Base-by-base conservation (phyloP, 1,284 basidiomycete genomes). In the Hortiboletus rubellus region DNA sequence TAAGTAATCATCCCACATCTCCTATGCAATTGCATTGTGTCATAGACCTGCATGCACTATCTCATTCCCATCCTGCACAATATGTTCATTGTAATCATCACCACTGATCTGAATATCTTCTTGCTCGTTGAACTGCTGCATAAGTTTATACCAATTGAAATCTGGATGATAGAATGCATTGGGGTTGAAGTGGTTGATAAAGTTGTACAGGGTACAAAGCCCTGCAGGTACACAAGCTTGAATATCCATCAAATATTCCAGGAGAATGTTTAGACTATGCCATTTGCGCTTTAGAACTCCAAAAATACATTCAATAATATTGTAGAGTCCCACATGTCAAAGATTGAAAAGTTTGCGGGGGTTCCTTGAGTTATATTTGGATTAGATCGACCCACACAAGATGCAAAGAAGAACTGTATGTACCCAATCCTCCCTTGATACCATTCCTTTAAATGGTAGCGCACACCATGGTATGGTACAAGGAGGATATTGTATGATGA, bases 361-460 rank as follows among this genome's bases (percentile, higher is more conserved):
- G 22, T 33, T 34, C 17, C 31, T 46, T 34, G n/a, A 6, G 31
- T 18, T 18, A 18, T 18, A 22, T 2, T 22, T 22, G 22, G 22
- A 22, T 22, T 22, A 22, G 22, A 22, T 22, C 2, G 3, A 22
- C 22, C 22, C 22, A 22, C 22, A 22, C 22, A 22, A 22, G 22
- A 22, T 3, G 3, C 22, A 33, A 2, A 33, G 31, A 11, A 9
- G 7, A 33, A 33, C 1, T 3, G 7, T 1, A 15, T 15, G 8
- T 49, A 55, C 53, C 9, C 17, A 1, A 38, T 8, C 3, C 6
- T 41, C 14, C 49, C 36, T 1, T 2, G 31, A n/a, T 27, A 41
- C 49, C 42, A 57, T 8, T 59, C 50, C 1, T 42, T 46, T 22
- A 57, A 37, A 9, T 59, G 43, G 22, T 58, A 58, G 1, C 12